Base-by-base conservation (phyloP, 1,284 basidiomycete species). In the Ceratobasidium sp. region DNA sequence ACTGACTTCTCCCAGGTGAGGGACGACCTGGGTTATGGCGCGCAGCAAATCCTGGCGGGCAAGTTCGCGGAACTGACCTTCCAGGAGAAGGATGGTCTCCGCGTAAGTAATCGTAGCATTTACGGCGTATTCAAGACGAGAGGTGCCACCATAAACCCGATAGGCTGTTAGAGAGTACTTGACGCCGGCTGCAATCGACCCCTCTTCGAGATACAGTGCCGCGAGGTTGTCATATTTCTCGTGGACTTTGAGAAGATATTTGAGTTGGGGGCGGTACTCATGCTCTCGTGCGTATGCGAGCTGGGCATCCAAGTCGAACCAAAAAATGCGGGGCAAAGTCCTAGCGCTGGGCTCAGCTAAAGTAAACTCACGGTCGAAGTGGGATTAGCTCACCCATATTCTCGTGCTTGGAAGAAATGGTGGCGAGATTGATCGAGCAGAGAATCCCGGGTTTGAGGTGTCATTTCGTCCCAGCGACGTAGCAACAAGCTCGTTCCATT, bases 141-240 rank as follows among this genome's bases (percentile, higher is more conserved):
- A 27, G 23, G 0, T 1, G 4, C n/a, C 38, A 7, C 46, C 18
- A 27, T 59, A 1, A 2, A 23, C 2, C 1, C 18, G 8, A 57
- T 59, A 71, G 4, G 20, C 69, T 4, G n/a, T 6, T 1, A 71
- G 1, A 18, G 4, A 46, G n/a, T 10, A 46, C 20, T 71, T 55
- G 10, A 60, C 38, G 18, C 38, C 14, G 6, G 35, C 35, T 18
- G 16, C 0, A 6, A 71, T 3, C 20, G 44, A 23, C 10, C 23
- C 38, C 18, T 73, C 70, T 1, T 48, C 30, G 2, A 62, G 12
- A 20, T 62, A 60, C 20, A 60, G 8, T 14, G 52, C 44, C 0
- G 23, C 41, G 7, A 73, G 48, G 2, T 73, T 59, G 27, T 73
- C 59, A 18, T 27, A 73, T 33, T 41, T 55, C n/a, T 60, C 20